Percentiles rank a stretch among this genome's conserved stretches.
Conservation (phyloP, 106 monocot species). For the Dioscorea zingiberensis region DNA sequence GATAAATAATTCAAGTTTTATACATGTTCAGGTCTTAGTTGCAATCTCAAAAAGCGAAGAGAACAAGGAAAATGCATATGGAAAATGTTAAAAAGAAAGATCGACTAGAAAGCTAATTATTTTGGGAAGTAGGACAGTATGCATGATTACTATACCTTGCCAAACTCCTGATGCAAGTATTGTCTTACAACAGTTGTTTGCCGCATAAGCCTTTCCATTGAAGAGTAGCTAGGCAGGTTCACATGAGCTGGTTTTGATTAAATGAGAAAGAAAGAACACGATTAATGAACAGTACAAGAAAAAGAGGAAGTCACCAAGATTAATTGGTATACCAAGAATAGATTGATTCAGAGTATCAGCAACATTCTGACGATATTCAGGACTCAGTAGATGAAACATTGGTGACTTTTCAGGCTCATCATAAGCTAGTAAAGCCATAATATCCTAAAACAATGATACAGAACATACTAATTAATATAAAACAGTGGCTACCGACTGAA, state of each 20-base stretch:
- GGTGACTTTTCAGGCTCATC: constrained; percentile 94
- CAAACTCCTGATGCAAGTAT: constrained; percentile 58
- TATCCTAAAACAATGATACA: constrained; percentile 40
- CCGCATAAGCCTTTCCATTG: constrained; percentile 82
- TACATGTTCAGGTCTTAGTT: too few relatives aligned
- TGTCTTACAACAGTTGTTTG: constrained; percentile 73
- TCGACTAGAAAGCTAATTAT: too few relatives aligned
- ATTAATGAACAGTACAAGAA: not conserved
- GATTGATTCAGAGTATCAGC: constrained; percentile 76
- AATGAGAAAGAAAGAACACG: not conserved
- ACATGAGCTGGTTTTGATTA: constrained; percentile 47
- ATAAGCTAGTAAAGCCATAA: constrained; percentile 85
- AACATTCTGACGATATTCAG: constrained; percentile 69
- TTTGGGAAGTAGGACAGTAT: not conserved
- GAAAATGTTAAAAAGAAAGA: too few relatives aligned
- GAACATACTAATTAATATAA: not conserved
- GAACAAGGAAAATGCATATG: too few relatives aligned
- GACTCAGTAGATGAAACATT: constrained; percentile 81
- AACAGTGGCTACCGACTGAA: too few relatives aligned
- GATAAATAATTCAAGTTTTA: too few relatives aligned
- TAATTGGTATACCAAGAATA: constrained; percentile 58
- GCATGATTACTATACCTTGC: constrained; percentile 39
- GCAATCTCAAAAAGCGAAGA: too few relatives aligned
- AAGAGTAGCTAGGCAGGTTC: constrained; percentile 78
- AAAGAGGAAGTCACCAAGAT: not conserved